Percentiles rank a stretch among this genome's conserved stretches.
Conservation (phyloP, 2,329 filamentous ascomycete genomes). For the Aspergillus caelatus region DNA sequence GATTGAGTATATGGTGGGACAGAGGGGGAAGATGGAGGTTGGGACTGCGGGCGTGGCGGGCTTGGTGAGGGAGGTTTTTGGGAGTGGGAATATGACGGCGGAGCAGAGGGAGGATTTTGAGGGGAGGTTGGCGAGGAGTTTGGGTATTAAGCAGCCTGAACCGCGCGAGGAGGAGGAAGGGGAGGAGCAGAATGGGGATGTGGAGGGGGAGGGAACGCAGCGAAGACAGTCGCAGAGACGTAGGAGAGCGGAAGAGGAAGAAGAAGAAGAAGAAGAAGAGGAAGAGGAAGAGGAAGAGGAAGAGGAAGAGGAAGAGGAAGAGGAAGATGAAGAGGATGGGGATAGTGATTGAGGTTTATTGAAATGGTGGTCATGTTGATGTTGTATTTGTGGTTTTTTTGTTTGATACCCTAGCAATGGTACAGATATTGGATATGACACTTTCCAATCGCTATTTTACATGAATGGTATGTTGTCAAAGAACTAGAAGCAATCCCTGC, state of each 20-base stretch:
- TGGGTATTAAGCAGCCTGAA: slow-evolving; percentile 53
- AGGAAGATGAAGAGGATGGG: neutral
- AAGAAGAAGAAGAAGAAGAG: slow-evolving; percentile 8
- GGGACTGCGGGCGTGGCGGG: slow-evolving; percentile 74
- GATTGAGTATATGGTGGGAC: slow-evolving; percentile 81
- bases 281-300: slow-evolving; percentile 11
- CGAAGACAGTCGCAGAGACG: slow-evolving; percentile 8
- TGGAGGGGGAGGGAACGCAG: slow-evolving; percentile 4
- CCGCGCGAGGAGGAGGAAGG: neutral
- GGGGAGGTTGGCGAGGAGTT: slow-evolving; percentile 62
- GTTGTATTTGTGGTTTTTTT: neutral
- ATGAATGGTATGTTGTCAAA: neutral
- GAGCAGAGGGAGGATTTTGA: slow-evolving; percentile 59
- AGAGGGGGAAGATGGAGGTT: slow-evolving; percentile 82
- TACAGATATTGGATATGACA: neutral
- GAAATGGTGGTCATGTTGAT: neutral
- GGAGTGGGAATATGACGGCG: slow-evolving; percentile 24
- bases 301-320: neutral
- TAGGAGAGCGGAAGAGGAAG: neutral
- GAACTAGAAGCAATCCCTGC: too few species aligned
- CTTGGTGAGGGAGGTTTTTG: slow-evolving; percentile 64
- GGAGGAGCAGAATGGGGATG: slow-evolving; percentile 12
- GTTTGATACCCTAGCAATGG: slow-evolving; percentile 2
- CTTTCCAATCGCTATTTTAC: neutral
- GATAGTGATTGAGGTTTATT: neutral